These are phyloP conservation scores for Cercis canadensis DNA, from an alignment of 306 rosid genomes.

Conservation along the genomic window DNA sequence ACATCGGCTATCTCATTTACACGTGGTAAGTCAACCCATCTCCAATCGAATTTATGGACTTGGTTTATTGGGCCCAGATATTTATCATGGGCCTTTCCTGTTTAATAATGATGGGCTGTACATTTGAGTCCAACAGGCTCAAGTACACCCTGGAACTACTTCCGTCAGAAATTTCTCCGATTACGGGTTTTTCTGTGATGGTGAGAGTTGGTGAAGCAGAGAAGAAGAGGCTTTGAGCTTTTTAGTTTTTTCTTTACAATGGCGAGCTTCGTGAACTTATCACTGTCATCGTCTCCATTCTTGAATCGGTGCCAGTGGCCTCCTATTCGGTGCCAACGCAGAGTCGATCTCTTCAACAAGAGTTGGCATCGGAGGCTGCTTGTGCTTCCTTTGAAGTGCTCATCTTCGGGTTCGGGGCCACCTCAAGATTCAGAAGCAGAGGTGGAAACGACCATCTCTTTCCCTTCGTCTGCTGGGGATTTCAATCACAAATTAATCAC, in stretches of 20 bases:
- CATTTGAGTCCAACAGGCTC: not conserved
- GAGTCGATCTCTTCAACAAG: constrained; percentile 15
- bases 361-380: constrained; percentile 19
- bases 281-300: constrained; percentile 50
- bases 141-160: not conserved
- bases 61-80: no score
- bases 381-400: constrained; percentile 49
- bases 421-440: constrained; percentile 56
- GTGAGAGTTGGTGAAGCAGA: no score
- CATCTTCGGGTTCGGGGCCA: constrained; percentile 46
- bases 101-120: not conserved
- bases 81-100: no score
- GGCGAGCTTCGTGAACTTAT: constrained; percentile 56
- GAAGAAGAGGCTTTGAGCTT: not conserved
- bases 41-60: no score
- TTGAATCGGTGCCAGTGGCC: constrained; percentile 11
- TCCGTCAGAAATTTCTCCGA: no score
- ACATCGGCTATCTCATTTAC: no score
- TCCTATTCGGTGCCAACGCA: constrained; percentile 34
- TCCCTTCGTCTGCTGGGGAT: constrained; percentile 37
- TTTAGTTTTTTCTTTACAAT: constrained; percentile 11
- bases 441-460: constrained; percentile 32
- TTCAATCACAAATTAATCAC: constrained; percentile 53
- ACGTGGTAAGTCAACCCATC: no score
- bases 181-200: no score